These are phyloP conservation scores for Daldinia childiae DNA, from an alignment of 495 filamentous ascomycete genomes.

Conservation along the genomic window DNA sequence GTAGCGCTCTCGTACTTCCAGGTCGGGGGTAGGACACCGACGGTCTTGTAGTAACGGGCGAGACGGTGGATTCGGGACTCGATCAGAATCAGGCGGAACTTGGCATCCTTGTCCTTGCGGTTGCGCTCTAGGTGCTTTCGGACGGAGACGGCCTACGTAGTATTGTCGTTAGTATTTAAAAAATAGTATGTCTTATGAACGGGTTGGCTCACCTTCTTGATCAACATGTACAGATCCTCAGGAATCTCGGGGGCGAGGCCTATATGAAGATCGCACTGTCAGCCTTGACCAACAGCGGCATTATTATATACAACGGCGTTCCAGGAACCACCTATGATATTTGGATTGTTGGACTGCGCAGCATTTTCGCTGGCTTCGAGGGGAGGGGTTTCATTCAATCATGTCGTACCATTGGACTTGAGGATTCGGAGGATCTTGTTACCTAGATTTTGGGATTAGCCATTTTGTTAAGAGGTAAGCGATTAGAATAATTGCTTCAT, in stretches of 20 bases:
- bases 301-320: slow-evolving; percentile 39
- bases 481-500: slow-evolving; percentile 51
- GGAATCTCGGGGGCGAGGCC: slow-evolving; percentile 97
- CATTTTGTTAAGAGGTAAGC: neutral
- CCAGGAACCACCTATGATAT: slow-evolving; percentile 27
- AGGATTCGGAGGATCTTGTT: slow-evolving; percentile 99
- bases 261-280: slow-evolving; percentile 89
- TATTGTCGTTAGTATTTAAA: slow-evolving; percentile 45
- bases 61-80: slow-evolving; percentile 99
- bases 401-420: slow-evolving; percentile 81
- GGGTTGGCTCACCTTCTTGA: slow-evolving; percentile 85
- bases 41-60: slow-evolving; percentile 95
- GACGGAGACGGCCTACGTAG: slow-evolving; percentile 86
- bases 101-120: slow-evolving; percentile 99
- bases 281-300: slow-evolving; percentile 98
- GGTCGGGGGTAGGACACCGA: slow-evolving; percentile 96
- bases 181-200: neutral
- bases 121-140: slow-evolving; percentile 99
- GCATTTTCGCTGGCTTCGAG: slow-evolving; percentile 33
- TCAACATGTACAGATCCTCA: slow-evolving; percentile 92
- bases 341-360: slow-evolving; percentile 19
- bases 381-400: slow-evolving; percentile 15
- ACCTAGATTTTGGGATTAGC: slow-evolving; percentile 54
- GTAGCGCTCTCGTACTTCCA: slow-evolving; percentile 92
- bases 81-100: slow-evolving; percentile 99